Base-by-base conservation (phyloP, 140 eudicot genomes). In the Flaveria floridana region DNA sequence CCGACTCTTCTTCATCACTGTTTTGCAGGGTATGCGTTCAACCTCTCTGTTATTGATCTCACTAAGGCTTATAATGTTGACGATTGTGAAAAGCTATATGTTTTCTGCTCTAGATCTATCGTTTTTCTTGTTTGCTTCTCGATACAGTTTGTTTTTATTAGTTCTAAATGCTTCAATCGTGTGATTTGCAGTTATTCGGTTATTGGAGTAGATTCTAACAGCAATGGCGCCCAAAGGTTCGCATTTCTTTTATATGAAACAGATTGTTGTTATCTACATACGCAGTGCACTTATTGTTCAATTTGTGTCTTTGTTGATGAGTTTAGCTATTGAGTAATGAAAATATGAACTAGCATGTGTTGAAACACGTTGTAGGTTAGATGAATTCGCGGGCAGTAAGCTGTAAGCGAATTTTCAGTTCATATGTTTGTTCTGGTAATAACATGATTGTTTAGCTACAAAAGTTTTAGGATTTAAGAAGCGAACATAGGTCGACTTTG, bases 151-250 rank as follows among this genome's bases (percentile, higher is more conserved):
- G 2, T 30, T 4, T 15, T 19, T 51, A 13, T 30, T 11, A 19
- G n/a, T 44, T 62, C 56, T 70, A 28, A 76, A 25, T 19, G 14
- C 50, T 16, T 7, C 6, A 21, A 61, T 26, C 41, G 9, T 48
- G 44, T 62, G 53, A 47, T 48, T 70, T 70, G 19, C 72, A 71
- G 72, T 61, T 30, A 37, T 70, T 70, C 21, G 34, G 7, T 52
- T 25, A 41, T 64, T 66, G 51, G 63, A 78, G 72, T 50, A 71
- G 68, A 62, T 59, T 70, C 71, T 28, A 9, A 18, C 15, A 59
- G 3, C 73, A 78, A 78, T 79, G 82, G 82, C 82, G 28, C 82
- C 79, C 28, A 79, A 79, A 79, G 83, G 83, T 79, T 42, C 0
- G 79, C 42, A 25, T 20, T 9, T 7, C 23, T 6, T 16, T 18